Conservation (phyloP, 23 red algal species). For the Gracilaria caudata region DNA sequence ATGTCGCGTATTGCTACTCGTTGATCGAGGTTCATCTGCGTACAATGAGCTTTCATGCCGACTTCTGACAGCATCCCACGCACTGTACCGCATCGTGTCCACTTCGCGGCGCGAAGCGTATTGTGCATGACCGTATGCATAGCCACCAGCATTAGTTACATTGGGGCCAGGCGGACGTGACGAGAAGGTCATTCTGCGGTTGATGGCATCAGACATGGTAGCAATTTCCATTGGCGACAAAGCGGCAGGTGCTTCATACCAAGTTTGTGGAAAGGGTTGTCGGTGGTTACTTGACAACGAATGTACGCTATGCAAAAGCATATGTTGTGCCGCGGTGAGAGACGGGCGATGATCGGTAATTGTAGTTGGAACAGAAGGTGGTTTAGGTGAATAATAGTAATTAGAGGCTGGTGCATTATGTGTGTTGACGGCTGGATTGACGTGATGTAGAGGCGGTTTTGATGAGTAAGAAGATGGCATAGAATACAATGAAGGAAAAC, state of each 20-base stretch:
- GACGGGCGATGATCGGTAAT: neutral
- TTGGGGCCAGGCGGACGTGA: neutral
- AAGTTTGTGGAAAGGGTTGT: neutral
- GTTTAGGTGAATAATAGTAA: neutral
- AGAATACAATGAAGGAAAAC: conserved; percentile 25
- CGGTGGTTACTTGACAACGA: conserved; percentile 8
- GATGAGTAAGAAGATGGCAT: neutral
- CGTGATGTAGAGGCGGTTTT: conserved; percentile 6
- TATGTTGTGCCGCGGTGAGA: neutral
- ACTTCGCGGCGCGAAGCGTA: neutral
- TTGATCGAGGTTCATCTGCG: neutral
- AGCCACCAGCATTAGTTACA: neutral
- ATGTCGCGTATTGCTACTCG: neutral
- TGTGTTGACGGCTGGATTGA: neutral
- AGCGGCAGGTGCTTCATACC: neutral
- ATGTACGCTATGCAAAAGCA: conserved; percentile 7
- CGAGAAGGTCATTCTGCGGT: neutral
- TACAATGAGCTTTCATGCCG: neutral
- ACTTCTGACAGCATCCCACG: neutral
- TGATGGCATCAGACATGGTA: neutral
- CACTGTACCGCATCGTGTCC: neutral
- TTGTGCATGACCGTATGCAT: neutral
- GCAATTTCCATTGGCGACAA: neutral
- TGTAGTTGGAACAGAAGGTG: neutral
- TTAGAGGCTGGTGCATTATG: neutral